Evolutionary conservation across 495 filamentous ascomycete species (phyloP), one percentile per base, ranked within the genome.

Genomic region (Aspergillus funiculosus): DNA sequence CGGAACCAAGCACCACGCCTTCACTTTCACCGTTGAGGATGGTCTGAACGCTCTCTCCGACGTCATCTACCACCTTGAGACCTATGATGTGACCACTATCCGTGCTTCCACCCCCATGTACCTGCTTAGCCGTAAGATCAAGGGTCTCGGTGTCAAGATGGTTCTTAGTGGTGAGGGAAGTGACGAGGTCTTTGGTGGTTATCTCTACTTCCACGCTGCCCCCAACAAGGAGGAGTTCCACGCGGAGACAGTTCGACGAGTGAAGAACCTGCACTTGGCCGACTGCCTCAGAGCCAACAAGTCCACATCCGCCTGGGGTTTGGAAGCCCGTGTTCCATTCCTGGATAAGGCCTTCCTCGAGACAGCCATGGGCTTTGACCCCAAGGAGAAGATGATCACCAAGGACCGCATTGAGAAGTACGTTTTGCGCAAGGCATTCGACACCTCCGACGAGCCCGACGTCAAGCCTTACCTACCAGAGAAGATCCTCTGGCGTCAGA

Each of bases 141-240:
- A 98, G 76, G 92, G 89, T 13, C 84, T 95, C 78, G 94, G 92
- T 50, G 87, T 98, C 44, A 98, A 98, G 79, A 98, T 98, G 92
- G 92, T 98, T 46, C 77, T 98, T 30, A 89, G 83, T 60, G 92
- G 92, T 43, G 92, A 98, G 72, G 92, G 92, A 47, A 88, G 82
- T 59, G 92, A 98, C 64, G 92, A 98, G 68, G 94, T 96, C 59
- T 97, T 95, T 57, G 92, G 94, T 47, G 92, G 92, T 29, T 98
- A 98, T 70, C 83, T 98, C 15, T 98, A 98, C 76, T 98, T 98
- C 80, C 87, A 94, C 69, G 84, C 80, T 50, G 92, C 92, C 6
- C 92, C 92, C 40, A 78, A 86, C 75, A 87, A 85, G 73, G 81
- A 82, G 61, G 87, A 81, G 34, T 94, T 98, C 74, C 92, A 98